These are phyloP conservation scores for Claviceps arundinis DNA, from an alignment of 2,329 filamentous ascomycete genomes.

Conservation along the genomic window DNA sequence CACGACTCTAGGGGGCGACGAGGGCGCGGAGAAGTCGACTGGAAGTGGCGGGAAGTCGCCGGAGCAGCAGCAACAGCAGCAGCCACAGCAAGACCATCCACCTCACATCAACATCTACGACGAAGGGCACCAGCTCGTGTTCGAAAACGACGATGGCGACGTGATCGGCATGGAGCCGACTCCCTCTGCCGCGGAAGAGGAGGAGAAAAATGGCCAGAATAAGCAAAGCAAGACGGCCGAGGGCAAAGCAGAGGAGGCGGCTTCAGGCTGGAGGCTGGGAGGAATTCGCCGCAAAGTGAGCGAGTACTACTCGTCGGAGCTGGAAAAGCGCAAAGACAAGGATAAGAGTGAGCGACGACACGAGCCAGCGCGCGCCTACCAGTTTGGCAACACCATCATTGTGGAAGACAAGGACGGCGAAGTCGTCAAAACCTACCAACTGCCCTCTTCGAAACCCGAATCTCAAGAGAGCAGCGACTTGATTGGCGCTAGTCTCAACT, in stretches of 20 bases:
- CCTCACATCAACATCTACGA: constrained; percentile 56
- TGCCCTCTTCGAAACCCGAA: constrained; percentile 42
- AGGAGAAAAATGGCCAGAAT: background rate
- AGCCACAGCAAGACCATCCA: constrained; percentile 1
- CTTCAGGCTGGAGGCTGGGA: constrained; percentile 19
- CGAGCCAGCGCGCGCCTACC: constrained; percentile 70
- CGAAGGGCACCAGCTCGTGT: constrained; percentile 65
- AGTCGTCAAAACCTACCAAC: constrained; percentile 72
- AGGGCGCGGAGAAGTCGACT: constrained; percentile 13
- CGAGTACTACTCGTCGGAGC: constrained; percentile 44
- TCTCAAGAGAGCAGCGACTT: constrained; percentile 23
- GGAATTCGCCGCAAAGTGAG: constrained; percentile 37
- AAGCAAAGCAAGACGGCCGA: background rate
- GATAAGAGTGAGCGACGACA: constrained; percentile 45
- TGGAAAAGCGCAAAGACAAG: constrained; percentile 49
- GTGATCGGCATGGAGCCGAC: constrained; percentile 52
- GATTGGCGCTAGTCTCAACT: constrained; percentile 35
- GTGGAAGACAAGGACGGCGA: constrained; percentile 80
- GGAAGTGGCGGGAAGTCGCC: constrained; percentile 12
- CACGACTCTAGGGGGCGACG: constrained; percentile 20
- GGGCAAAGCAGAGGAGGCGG: constrained; percentile 2
- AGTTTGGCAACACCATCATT: constrained; percentile 77
- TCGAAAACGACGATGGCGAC: constrained; percentile 80
- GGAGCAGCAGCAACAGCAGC: background rate
- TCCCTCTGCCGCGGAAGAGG: constrained; percentile 3